These are phyloP conservation scores for Ensete ventricosum DNA, from an alignment of 176 grass and related monocot genomes.

Conservation along the genomic window DNA sequence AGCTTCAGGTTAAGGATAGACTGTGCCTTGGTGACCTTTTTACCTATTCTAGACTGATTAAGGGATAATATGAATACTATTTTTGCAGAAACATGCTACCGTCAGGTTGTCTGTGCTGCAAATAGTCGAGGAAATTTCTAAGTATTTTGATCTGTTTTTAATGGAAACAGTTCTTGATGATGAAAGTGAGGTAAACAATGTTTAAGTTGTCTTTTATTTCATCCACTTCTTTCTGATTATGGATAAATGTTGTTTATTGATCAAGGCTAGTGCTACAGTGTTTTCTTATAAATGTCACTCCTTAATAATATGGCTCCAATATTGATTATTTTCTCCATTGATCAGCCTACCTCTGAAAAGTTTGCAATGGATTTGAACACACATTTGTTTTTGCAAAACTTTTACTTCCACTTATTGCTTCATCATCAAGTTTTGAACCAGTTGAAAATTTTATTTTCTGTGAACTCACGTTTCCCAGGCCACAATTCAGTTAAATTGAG, in stretches of 20 bases:
- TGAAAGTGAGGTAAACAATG: conserved; percentile 53
- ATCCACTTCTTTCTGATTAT: too few relatives aligned
- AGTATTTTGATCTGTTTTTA: conserved; percentile 69
- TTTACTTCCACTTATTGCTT: too few relatives aligned
- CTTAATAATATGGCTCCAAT: background rate
- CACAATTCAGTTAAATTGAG: too few relatives aligned
- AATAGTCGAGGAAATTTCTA: conserved; percentile 56
- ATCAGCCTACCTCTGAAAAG: background rate
- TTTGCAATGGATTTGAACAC: too few relatives aligned
- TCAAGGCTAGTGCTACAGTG: too few relatives aligned
- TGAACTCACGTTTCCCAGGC: too few relatives aligned
- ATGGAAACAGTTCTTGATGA: conserved; percentile 93
- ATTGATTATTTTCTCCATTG: background rate
- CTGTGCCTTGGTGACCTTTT: conserved; percentile 2
- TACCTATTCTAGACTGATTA: conserved; percentile 8
- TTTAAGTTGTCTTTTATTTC: too few relatives aligned
- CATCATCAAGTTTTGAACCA: too few relatives aligned
- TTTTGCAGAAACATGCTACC: conserved; percentile 59
- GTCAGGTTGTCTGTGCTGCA: conserved; percentile 55
- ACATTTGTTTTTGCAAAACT: too few relatives aligned
- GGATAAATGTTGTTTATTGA: too few relatives aligned
- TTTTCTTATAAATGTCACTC: background rate
- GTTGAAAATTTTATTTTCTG: too few relatives aligned
- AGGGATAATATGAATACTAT: conserved; percentile 12
- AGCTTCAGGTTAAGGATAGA: conserved; percentile 57